Evolutionary conservation across 495 filamentous ascomycete genomes (phyloP).

Genomic region (Penicillium mononematosum): DNA sequence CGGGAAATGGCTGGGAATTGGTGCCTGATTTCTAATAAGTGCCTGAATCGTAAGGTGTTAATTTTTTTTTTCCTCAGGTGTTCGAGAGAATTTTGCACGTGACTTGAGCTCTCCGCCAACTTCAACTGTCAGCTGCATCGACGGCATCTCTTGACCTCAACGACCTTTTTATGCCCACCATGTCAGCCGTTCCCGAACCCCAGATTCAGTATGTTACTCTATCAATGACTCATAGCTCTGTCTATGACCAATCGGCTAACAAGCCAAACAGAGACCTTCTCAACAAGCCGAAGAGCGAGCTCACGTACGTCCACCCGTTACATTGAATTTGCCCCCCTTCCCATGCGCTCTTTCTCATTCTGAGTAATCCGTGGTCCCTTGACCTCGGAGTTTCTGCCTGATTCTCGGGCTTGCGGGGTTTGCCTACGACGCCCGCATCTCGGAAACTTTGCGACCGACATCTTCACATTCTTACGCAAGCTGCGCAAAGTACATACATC

Average conservation of each 20-base stretch:
- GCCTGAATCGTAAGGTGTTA: neutral
- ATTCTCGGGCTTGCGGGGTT: slow-evolving; percentile 11
- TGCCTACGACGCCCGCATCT: slow-evolving; percentile 12
- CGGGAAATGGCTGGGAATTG: slow-evolving; percentile 8
- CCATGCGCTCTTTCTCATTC: neutral
- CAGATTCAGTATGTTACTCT: slow-evolving; percentile 69
- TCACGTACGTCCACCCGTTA: slow-evolving; percentile 60
- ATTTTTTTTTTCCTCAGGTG: neutral
- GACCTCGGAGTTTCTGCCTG: slow-evolving; percentile 11
- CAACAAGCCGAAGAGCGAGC: slow-evolving; percentile 73
- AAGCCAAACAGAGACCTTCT: slow-evolving; percentile 64
- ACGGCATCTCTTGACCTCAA: slow-evolving; percentile 1
- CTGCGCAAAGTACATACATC: slow-evolving; percentile 21
- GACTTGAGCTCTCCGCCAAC: slow-evolving; percentile 6
- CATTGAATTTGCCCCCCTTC: neutral
- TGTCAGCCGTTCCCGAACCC: slow-evolving; percentile 59
- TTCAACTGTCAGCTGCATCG: neutral
- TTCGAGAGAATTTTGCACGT: neutral
- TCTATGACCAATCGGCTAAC: slow-evolving; percentile 11
- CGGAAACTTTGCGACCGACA: slow-evolving; percentile 12
- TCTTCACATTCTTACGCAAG: slow-evolving; percentile 27
- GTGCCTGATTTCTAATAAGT: neutral
- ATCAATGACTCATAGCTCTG: slow-evolving; percentile 23
- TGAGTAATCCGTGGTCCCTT: neutral
- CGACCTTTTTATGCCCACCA: slow-evolving; percentile 34